Percentiles rank a stretch among this genome's conserved stretches.
Conservation (phyloP, 352 stramenopile species). For the Phytophthora citricola region DNA sequence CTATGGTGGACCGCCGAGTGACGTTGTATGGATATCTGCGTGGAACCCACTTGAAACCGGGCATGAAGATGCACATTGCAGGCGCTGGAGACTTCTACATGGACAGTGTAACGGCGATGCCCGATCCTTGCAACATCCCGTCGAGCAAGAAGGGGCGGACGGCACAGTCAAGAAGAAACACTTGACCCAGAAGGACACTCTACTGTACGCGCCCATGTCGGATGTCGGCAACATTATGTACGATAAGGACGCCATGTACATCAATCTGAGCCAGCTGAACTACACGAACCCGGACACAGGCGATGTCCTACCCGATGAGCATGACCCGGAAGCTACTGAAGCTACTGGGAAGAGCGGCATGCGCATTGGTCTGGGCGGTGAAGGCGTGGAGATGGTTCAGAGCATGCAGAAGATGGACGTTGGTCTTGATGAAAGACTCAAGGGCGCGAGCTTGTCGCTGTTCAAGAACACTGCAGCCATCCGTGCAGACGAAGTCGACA, state of each 20-base stretch:
- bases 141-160: conserved; percentile 54
- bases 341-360: conserved; percentile 24
- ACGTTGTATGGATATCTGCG: conserved; percentile 99
- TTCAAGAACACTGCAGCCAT: conserved; percentile 95
- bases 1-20: conserved; percentile 92
- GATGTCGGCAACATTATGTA: conserved; percentile 98
- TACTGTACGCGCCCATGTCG: conserved; percentile 88
- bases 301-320: conserved; percentile 61
- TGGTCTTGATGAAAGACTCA: conserved; percentile 95
- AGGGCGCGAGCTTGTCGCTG: conserved; percentile 93
- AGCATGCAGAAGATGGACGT: conserved; percentile 92
- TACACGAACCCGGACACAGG: conserved; percentile 95
- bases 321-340: conserved; percentile 50
- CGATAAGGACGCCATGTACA: conserved; percentile 99
- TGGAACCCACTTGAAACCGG: conserved; percentile 97
- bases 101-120: conserved; percentile 92
- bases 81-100: conserved; percentile 98
- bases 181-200: conserved; percentile 94
- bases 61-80: conserved; percentile 97
- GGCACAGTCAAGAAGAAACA: conserved; percentile 86
- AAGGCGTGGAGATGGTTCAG: conserved; percentile 95
- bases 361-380: conserved; percentile 53
- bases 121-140: conserved; percentile 97
- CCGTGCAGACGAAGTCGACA: conserved; percentile 81
- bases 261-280: conserved; percentile 95